Percentiles rank a stretch among this genome's conserved stretches.
Evolutionary conservation across 1,139 yeast species (phyloP).

Genomic region (Kluyveromyces marxianus): DNA sequence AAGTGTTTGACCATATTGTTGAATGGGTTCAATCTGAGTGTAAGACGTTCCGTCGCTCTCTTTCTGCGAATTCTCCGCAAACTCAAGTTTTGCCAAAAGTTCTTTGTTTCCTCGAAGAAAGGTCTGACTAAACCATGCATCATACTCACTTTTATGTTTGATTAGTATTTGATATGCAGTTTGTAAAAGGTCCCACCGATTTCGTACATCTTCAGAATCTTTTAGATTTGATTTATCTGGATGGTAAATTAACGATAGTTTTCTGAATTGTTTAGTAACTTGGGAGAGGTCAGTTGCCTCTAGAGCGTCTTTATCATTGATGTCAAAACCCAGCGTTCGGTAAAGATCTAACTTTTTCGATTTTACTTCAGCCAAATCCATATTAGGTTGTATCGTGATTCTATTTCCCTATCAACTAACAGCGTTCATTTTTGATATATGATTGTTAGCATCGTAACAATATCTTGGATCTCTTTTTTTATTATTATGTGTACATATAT

Average conservation of each 20-base stretch:
- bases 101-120: constrained; percentile 8
- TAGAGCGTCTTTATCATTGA: constrained; percentile 1
- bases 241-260: constrained; percentile 75
- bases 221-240: constrained; percentile 90
- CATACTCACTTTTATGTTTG: constrained; percentile 50
- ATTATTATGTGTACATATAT: too few relatives aligned
- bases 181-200: constrained; percentile 50
- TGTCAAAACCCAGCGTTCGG: constrained; percentile 13
- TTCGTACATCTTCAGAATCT: constrained; percentile 44
- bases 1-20: constrained; percentile 22
- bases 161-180: constrained; percentile 55
- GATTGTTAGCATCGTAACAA: too few relatives aligned
- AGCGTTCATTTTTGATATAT: too few relatives aligned
- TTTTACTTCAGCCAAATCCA: constrained; percentile 5
- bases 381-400: neutral
- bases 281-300: constrained; percentile 21
- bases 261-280: constrained; percentile 83
- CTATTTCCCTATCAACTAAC: neutral
- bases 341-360: constrained; percentile 15
- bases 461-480: too few relatives aligned
- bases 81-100: constrained; percentile 6
- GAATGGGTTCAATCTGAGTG: constrained; percentile 11
- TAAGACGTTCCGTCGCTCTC: neutral
- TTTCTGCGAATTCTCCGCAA: neutral
- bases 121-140: constrained; percentile 26